A percentile compares a stretch with the other conserved stretches of the same genome.
phyloP scores from a whole-genome alignment of 176 grass and related monocot genomes.

The Thinopyrum elongatum region DNA sequence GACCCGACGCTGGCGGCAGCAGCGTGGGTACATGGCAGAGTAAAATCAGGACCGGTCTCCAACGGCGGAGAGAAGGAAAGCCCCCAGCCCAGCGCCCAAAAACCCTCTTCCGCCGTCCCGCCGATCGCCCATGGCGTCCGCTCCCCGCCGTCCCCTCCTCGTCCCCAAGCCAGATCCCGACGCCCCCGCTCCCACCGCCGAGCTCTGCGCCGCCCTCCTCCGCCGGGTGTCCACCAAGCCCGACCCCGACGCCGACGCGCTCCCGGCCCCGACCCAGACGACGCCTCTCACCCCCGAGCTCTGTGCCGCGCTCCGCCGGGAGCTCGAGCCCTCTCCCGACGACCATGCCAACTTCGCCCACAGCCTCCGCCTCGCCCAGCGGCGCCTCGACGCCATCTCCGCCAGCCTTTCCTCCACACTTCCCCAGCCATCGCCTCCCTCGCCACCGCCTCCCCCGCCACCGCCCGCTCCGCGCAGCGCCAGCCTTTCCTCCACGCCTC shows the following conservation, averaged over 20 bases:
- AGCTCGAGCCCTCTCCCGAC: constrained; percentile 32
- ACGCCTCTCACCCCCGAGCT: background rate
- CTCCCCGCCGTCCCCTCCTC: background rate
- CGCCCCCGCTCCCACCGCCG: background rate
- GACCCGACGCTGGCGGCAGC: too few relatives aligned
- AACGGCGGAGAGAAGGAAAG: background rate
- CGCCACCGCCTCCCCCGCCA: background rate
- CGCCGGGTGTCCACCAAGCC: background rate
- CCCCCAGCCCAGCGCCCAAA: background rate
- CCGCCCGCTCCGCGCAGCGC: background rate
- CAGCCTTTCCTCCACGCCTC: background rate
- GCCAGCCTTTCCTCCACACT: background rate
- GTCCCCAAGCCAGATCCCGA: constrained; percentile 28
- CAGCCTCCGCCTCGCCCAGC: constrained; percentile 29
- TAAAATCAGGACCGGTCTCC: too few relatives aligned
- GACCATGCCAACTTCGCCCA: constrained; percentile 17
- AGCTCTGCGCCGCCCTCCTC: background rate
- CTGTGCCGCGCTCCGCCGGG: background rate
- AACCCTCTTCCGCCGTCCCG: background rate
- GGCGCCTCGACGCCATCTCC: constrained; percentile 8
- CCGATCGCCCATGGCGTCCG: background rate
- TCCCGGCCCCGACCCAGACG: background rate
- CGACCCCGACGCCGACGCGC: background rate
- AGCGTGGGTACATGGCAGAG: too few relatives aligned
- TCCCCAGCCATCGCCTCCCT: background rate